Evolutionary conservation across 805 yeast genomes (phyloP), one percentile per base, ranked within the genome.

Genomic region (Cyberlindnera bimundalis): DNA sequence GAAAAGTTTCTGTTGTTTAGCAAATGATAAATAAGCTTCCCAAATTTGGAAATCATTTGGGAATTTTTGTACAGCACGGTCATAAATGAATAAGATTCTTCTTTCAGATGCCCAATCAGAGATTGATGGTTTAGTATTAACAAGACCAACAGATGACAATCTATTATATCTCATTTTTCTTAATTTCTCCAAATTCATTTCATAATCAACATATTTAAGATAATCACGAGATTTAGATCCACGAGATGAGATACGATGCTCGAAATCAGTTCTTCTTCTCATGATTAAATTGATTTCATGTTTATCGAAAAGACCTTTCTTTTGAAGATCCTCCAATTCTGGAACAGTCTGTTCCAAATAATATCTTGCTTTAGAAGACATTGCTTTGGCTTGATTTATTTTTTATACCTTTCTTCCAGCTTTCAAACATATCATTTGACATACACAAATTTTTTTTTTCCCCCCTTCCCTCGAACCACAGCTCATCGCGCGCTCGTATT

Each of bases 181-280:
- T 43, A 93, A 68, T 49, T 76, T 79, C 48, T 90, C 96, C 32
- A 93, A 70, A 55, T 82, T 83, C 43, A 62, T 70, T 58, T 93
- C 99, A 58, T 82, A 95, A 39, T 78, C 84, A 33, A 83, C 76
- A 60, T 93, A 93, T 51, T 76, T 75, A 41, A 86, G 59, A 56
- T 80, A 95, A 61, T 91, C 98, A 39, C 76, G 66, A 2, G 87
- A 76, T 48, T 75, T 79, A 11, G 90, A 78, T 1, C 93, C 95
- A 62, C 98, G 74, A 31, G 95, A 86, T 33, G 77, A 76, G 39
- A 93, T 76, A 42, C 96, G 67, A 61, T 93, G 96, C 64, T 93
- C 99, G 55, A 89, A 93, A 64, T 90, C 97, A 0, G 97, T 91
- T 66, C 99, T 76, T 58, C 89, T 78, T 65, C 93, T 81, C 88